Evolutionary conservation across 495 filamentous ascomycete genomes (phyloP).

Genomic region (Zalerion maritima): DNA sequence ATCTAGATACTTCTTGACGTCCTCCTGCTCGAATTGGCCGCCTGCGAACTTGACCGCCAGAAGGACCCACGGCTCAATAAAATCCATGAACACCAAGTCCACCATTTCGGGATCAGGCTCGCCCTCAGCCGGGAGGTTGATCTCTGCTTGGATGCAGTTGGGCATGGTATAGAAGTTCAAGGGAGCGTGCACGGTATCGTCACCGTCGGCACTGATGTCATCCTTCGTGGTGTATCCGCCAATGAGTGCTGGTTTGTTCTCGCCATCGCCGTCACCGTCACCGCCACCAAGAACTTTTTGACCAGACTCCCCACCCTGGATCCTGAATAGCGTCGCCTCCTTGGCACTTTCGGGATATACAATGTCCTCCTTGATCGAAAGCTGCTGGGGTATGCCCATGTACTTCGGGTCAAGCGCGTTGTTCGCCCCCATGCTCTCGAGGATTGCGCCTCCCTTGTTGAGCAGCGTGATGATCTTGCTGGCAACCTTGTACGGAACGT

Average conservation of each 20-base stretch:
- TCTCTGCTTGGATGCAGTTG: constrained; percentile 60
- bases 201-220: constrained; percentile 71
- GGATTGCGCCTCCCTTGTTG: constrained; percentile 52
- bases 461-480: constrained; percentile 54
- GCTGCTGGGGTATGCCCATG: constrained; percentile 27
- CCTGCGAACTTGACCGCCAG: constrained; percentile 55
- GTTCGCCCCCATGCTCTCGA: constrained; percentile 17
- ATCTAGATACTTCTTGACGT: constrained; percentile 51
- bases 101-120: constrained; percentile 47
- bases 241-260: constrained; percentile 36
- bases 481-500: constrained; percentile 65
- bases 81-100: constrained; percentile 83
- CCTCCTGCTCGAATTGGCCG: constrained; percentile 38
- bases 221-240: constrained; percentile 85
- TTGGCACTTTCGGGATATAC: constrained; percentile 3
- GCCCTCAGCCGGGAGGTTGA: constrained; percentile 33
- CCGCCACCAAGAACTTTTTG: constrained; percentile 17
- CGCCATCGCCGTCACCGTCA: constrained; percentile 7
- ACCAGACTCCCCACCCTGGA: constrained; percentile 1
- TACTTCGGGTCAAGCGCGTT: constrained; percentile 16
- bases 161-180: constrained; percentile 66
- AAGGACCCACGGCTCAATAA: constrained; percentile 67
- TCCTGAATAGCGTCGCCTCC: not conserved
- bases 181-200: constrained; percentile 70
- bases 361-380: constrained; percentile 13